Evolutionary conservation across 768 basidiomycete species (phyloP).

Genomic region (Inosperma sp.): DNA sequence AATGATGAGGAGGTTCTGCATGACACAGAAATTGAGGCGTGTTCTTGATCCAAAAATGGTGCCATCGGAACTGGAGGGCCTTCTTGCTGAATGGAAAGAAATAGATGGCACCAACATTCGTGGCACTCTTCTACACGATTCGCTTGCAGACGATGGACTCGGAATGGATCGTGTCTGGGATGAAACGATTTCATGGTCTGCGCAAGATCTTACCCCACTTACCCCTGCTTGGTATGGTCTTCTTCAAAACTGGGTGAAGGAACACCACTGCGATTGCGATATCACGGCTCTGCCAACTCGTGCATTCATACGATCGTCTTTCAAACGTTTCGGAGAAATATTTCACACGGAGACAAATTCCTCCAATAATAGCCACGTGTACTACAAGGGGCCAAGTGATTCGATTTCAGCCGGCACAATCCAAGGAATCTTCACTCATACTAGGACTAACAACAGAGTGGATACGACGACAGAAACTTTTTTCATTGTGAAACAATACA

Average conservation of each 20-base stretch:
- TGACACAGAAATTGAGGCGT: not conserved
- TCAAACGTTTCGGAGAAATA: not conserved
- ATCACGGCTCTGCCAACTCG: not conserved
- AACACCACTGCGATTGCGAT: not conserved
- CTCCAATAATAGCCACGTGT: not conserved
- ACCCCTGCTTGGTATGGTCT: not conserved
- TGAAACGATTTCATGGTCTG: not conserved
- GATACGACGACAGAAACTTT: not conserved
- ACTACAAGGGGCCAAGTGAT: not conserved
- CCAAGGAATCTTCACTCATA: not conserved
- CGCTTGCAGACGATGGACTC: not conserved
- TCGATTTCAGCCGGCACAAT: not conserved
- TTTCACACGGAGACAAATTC: not conserved
- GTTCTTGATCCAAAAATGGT: not conserved
- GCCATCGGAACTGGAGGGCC: not conserved
- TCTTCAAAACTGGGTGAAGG: not conserved
- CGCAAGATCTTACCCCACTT: not conserved
- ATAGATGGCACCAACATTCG: not conserved
- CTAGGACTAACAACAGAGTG: not conserved
- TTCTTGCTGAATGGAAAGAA: too few relatives aligned
- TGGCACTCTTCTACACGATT: conserved; percentile 1
- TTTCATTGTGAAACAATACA: conserved; percentile 6
- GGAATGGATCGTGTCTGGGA: not conserved
- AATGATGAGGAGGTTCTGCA: not conserved
- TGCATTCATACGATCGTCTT: not conserved